Percentiles rank a stretch among this genome's conserved stretches.
Conservation (phyloP, 2,329 filamentous ascomycete species). For the Arthrobotrys conoides region DNA sequence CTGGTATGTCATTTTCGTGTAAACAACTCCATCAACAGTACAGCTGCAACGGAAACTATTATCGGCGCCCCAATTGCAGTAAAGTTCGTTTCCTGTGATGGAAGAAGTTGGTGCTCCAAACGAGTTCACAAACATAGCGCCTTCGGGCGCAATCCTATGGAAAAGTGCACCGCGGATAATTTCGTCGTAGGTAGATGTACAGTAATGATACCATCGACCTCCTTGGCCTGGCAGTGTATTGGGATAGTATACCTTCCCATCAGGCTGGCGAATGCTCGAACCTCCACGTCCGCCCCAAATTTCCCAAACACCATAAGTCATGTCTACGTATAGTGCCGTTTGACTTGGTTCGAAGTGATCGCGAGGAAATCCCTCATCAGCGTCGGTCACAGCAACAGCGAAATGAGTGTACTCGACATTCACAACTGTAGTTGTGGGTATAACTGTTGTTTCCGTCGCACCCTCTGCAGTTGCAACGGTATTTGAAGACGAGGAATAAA, state of each 20-base stretch:
- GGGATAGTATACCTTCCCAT: constrained; percentile 1
- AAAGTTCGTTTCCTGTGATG: background rate
- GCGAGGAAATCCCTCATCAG: background rate
- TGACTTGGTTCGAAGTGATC: background rate
- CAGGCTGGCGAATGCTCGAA: background rate
- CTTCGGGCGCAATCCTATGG: background rate
- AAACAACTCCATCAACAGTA: background rate
- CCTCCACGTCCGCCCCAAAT: background rate
- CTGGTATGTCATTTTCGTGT: background rate
- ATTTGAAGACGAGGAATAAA: background rate
- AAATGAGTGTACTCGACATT: constrained; percentile 2
- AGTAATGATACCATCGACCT: background rate
- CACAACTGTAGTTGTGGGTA: constrained; percentile 1
- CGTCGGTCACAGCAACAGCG: background rate
- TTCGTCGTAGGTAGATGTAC: background rate
- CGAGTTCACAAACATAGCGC: background rate
- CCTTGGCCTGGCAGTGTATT: too few species aligned
- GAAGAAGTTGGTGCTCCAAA: background rate
- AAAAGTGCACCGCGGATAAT: background rate
- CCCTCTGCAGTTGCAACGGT: background rate
- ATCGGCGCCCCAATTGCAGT: constrained; percentile 12
- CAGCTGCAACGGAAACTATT: constrained; percentile 12
- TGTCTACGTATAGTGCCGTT: background rate
- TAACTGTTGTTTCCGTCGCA: background rate
- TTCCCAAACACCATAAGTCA: background rate